phyloP scores from a whole-genome alignment of 2,329 filamentous ascomycete species.

The Beauveria asiatica region DNA sequence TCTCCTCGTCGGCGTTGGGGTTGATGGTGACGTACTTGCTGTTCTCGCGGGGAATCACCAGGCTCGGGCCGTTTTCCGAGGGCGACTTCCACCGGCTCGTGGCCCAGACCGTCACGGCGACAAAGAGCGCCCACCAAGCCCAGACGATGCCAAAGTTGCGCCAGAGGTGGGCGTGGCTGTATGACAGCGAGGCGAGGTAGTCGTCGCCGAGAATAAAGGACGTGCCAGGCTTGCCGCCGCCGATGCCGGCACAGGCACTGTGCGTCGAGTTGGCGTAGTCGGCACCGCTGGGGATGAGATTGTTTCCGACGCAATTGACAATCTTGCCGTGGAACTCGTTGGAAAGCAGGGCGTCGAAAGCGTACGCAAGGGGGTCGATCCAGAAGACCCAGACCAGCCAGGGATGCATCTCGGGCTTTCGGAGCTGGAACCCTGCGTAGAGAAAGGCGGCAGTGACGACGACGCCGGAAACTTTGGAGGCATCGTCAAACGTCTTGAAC shows the following conservation, averaged over 20 bases:
- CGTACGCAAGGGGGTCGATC: slow-evolving; percentile 61
- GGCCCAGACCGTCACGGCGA: slow-evolving; percentile 46
- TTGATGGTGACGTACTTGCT: slow-evolving; percentile 7
- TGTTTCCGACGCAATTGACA: slow-evolving; percentile 40
- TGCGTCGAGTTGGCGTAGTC: slow-evolving; percentile 33
- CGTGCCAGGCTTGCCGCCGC: slow-evolving; percentile 42
- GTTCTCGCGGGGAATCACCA: slow-evolving; percentile 56
- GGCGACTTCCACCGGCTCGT: slow-evolving; percentile 49
- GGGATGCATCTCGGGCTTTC: slow-evolving; percentile 51
- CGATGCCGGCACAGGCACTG: slow-evolving; percentile 50
- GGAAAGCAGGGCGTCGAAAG: slow-evolving; percentile 57
- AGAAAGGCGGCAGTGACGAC: slow-evolving; percentile 44
- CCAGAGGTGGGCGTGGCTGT: slow-evolving; percentile 45
- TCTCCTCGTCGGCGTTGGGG: slow-evolving; percentile 41
- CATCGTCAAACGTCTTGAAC: slow-evolving; percentile 48
- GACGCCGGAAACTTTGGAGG: slow-evolving; percentile 48
- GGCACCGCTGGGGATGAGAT: slow-evolving; percentile 42
- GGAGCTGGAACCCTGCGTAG: slow-evolving; percentile 58
- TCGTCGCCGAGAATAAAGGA: slow-evolving; percentile 46
- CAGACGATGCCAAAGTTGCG: slow-evolving; percentile 54
- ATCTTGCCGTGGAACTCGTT: slow-evolving; percentile 60
- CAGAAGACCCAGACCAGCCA: slow-evolving; percentile 58
- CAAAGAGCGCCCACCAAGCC: slow-evolving; percentile 54
- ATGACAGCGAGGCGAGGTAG: slow-evolving; percentile 48
- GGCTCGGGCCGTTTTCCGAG: slow-evolving; percentile 41